These are phyloP conservation scores for Hevea brasiliensis DNA, from an alignment of 345 rosid species.

Conservation along the genomic window DNA sequence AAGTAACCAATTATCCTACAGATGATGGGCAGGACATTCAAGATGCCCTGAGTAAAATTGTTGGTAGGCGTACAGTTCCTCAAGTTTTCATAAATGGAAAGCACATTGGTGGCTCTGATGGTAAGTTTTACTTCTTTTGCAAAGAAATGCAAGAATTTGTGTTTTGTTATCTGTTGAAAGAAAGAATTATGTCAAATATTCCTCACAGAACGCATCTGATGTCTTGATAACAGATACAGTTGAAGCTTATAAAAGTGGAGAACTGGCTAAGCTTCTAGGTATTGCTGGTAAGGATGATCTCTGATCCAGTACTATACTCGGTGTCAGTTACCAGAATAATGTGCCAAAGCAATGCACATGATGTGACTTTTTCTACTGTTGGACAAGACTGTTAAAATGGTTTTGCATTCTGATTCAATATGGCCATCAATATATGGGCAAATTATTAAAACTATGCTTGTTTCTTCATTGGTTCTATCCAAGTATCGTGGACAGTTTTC, in stretches of 20 bases:
- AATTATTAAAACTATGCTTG: too few species aligned
- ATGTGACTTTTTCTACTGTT: neutral
- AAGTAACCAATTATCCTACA: conserved; percentile 26
- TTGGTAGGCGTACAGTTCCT: conserved; percentile 83
- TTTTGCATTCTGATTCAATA: too few species aligned
- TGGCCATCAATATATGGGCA: too few species aligned
- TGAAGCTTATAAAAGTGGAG: conserved; percentile 70
- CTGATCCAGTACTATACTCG: conserved; percentile 21
- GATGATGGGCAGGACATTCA: conserved; percentile 78
- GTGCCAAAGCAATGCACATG: neutral
- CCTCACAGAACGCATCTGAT: neutral
- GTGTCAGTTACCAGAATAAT: neutral
- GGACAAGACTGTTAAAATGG: too few species aligned
- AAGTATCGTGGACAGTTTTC: too few species aligned
- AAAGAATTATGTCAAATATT: neutral
- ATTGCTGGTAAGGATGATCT: conserved; percentile 47
- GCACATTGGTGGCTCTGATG: conserved; percentile 94
- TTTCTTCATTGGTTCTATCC: too few species aligned
- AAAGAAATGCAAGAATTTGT: neutral
- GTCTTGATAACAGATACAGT: conserved; percentile 57
- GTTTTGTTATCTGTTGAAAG: neutral
- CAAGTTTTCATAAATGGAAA: conserved; percentile 84
- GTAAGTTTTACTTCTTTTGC: conserved; percentile 29
- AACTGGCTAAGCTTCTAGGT: conserved; percentile 67
- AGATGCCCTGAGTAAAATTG: conserved; percentile 56